A percentile compares a stretch with the other conserved stretches of the same genome.
Evolutionary conservation across 306 rosid species (phyloP).

Genomic region (Luffa aegyptiaca): DNA sequence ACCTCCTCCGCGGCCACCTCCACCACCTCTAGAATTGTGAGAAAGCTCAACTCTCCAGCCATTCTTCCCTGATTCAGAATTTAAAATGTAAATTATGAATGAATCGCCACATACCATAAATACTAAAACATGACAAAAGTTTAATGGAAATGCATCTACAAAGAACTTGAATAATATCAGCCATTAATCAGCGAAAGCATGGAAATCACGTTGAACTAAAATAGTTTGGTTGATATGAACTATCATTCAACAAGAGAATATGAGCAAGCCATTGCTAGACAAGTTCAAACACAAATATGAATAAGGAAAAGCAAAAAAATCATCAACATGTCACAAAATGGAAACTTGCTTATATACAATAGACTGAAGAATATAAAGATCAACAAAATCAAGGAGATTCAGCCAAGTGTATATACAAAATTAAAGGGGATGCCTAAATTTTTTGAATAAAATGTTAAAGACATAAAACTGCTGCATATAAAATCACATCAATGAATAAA

Average conservation of each 20-base stretch:
- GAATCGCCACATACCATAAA: not conserved
- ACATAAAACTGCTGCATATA: not conserved
- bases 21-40: conserved; percentile 89
- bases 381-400: not conserved
- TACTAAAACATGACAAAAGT: not conserved
- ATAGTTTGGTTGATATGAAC: not conserved
- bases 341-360: not conserved
- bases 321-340: not conserved
- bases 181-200: not conserved
- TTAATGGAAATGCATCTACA: not conserved
- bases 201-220: not conserved
- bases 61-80: conserved; percentile 61
- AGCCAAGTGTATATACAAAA: not conserved
- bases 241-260: not conserved
- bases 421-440: not conserved
- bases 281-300: not conserved
- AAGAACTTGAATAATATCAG: not conserved
- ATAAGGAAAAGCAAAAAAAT: not conserved
- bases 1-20: conserved; percentile 64
- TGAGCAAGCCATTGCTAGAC: not conserved
- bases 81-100: not conserved
- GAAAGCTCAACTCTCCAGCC: conserved; percentile 99
- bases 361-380: not conserved
- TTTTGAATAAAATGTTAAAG: not conserved
- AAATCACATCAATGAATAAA: not conserved